Base-by-base conservation (phyloP, 2,329 filamentous ascomycete species). In the Lachnellula hyalina region DNA sequence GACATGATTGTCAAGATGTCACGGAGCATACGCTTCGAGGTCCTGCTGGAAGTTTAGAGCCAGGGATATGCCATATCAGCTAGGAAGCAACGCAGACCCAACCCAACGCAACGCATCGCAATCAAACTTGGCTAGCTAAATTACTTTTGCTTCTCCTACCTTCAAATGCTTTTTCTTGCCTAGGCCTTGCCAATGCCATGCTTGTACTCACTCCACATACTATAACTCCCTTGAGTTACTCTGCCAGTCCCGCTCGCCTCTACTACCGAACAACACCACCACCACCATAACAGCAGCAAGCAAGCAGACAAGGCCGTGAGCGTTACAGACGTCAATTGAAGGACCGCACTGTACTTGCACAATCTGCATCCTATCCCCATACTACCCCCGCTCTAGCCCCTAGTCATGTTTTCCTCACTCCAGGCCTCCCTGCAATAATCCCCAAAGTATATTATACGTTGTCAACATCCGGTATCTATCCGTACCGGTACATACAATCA, bases 381-480 rank as follows among this genome's bases (percentile, higher is more conserved):
- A 46, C 45, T 14, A 47, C 23, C 47, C 49, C 34, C n/a, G 45
- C 40, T n/a, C 53, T 40, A 47, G 36, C 21, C 35, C 53, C 53
- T 49, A 9, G 44, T 48, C 36, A 21, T 45, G 12, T 41, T 49
- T 55, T 52, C n/a, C 6, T 35, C 49, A 38, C 19, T 51, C 53
- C 51, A 47, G 48, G 41, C 25, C 47, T 35, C 40, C 47, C 53
- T 55, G 53, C 53, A 58, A 47, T 23, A 38, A 19, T 53, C 51
- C 53, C 47, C 32, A 54, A 44, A 56, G 52, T 55, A 58, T 55
- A 53, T 55, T 42, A 46, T 35, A 42, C 50, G 53, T 34, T 36
- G n/a, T 47, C 49, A 11, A 51, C 40, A 41, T 51, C 36, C 51
- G 49, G 51, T 50, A 51, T 32, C 36, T 52, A 32, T 47, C 53